Percentiles rank a stretch among this genome's conserved stretches.
phyloP scores from a whole-genome alignment of 202 grass and related monocot genomes.

The Carex arenaria region DNA sequence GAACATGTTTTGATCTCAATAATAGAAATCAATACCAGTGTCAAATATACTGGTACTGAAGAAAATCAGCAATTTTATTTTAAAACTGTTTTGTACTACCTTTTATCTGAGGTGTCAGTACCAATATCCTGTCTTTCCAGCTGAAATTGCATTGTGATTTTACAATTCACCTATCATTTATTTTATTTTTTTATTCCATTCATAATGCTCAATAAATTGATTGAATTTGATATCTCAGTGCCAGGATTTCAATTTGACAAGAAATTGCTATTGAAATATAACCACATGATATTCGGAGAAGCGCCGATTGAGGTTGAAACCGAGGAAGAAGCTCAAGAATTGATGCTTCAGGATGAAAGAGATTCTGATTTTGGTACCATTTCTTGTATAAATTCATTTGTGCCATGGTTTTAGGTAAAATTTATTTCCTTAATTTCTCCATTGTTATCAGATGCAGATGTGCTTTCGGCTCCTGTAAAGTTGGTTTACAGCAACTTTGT shows the following conservation, averaged over 20 bases:
- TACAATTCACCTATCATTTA: neutral
- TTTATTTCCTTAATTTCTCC: conserved; percentile 15
- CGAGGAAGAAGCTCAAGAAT: conserved; percentile 72
- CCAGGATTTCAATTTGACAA: conserved; percentile 76
- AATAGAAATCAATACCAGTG: too few species aligned
- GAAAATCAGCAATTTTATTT: neutral
- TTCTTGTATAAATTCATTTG: neutral
- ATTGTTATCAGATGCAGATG: conserved; percentile 71
- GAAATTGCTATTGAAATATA: conserved; percentile 49
- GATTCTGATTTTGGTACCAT: conserved; percentile 72
- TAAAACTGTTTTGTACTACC: neutral
- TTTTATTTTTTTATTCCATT: neutral
- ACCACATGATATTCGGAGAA: conserved; percentile 82
- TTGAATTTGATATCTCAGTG: conserved; percentile 44
- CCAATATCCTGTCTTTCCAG: neutral
- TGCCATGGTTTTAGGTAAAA: neutral
- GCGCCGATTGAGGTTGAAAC: conserved; percentile 70
- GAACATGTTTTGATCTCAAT: too few species aligned
- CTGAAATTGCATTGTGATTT: neutral
- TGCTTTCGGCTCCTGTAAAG: conserved; percentile 95
- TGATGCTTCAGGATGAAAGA: conserved; percentile 60
- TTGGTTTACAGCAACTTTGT: conserved; percentile 92
- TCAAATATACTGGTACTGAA: too few species aligned
- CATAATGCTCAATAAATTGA: neutral
- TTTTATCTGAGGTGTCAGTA: neutral